Base-by-base conservation (phyloP, 108 stramenopile genomes). In the Skeletonema marinoi region DNA sequence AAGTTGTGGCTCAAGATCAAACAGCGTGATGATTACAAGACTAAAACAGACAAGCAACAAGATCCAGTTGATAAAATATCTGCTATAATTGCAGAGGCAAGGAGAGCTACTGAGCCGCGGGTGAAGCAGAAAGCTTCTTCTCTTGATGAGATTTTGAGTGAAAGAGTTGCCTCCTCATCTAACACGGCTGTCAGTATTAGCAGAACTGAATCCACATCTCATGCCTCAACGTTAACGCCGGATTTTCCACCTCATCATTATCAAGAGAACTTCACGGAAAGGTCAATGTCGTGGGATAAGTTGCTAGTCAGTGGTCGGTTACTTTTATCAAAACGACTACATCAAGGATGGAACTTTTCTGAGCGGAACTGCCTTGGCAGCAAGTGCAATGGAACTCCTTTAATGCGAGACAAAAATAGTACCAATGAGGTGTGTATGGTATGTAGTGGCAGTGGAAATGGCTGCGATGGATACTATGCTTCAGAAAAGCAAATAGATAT, bases 371-470 rank as follows among this genome's bases (percentile, higher is more conserved):
- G 75, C 32, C 19, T n/a, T 25, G 75, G 75, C 11, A 29, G 1
- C 14, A 31, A 76, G 48, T 76, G 75, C 60, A 76, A 76, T 17
- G 56, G 66, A 54, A 76, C 75, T 32, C 75, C 67, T 16, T 29
- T 76, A 11, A 17, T 76, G 16, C 35, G 46, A 54, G 32, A 48
- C 5, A 38, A 33, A 35, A 46, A 46, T 3, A 21, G 59, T 21
- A 12, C 48, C 48, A 16, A 29, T 44, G 54, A 66, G 16, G 32
- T 68, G 9, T 76, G 75, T 41, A 50, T 60, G 25, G 67, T 76
- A 12, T 76, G 75, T 42, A 46, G 75, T 4, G 75, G 75, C 46
- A 46, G 32, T 41, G 75, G 75, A 16, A 68, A 21, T 36, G 75
- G 75, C 3, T 3, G 16, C 16, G 75, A 76, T 38, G 75, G 75